phyloP scores from a whole-genome alignment of 2,329 filamentous ascomycete genomes.

The Drechslera avenae region DNA sequence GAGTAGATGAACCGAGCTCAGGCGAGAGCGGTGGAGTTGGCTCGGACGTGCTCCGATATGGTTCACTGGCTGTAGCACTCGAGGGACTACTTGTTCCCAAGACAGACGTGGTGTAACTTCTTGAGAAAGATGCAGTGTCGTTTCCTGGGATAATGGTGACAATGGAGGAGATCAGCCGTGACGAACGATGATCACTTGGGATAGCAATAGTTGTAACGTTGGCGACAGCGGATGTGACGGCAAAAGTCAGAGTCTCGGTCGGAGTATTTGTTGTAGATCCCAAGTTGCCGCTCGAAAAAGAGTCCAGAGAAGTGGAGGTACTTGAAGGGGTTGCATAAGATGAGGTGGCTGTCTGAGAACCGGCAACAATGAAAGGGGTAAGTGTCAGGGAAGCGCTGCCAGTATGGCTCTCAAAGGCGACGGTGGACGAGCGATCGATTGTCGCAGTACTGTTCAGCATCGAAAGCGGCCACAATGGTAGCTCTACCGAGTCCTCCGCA shows the following conservation, averaged over 20 bases:
- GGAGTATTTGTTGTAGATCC: too few relatives aligned
- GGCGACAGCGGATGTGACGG: too few relatives aligned
- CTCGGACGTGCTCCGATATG: background rate
- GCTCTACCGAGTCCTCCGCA: background rate
- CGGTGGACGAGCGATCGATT: background rate
- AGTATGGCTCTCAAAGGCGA: background rate
- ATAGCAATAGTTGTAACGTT: too few relatives aligned
- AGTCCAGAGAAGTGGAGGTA: too few relatives aligned
- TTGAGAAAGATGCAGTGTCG: background rate
- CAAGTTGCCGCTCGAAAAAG: too few relatives aligned
- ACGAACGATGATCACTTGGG: background rate
- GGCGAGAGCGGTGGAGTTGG: background rate
- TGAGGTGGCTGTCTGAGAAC: background rate
- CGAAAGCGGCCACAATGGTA: background rate
- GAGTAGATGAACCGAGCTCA: background rate
- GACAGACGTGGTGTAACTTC: background rate
- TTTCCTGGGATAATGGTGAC: background rate
- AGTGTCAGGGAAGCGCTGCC: background rate
- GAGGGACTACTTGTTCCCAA: background rate
- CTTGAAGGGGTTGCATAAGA: background rate
- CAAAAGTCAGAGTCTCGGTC: too few relatives aligned
- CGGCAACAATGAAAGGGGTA: background rate
- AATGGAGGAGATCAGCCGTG: background rate
- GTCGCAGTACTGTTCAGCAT: background rate
- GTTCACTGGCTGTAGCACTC: background rate